Evolutionary conservation across 202 grass and related monocot genomes (phyloP), one percentile per base, ranked within the genome.

Genomic region (Digitaria exilis): DNA sequence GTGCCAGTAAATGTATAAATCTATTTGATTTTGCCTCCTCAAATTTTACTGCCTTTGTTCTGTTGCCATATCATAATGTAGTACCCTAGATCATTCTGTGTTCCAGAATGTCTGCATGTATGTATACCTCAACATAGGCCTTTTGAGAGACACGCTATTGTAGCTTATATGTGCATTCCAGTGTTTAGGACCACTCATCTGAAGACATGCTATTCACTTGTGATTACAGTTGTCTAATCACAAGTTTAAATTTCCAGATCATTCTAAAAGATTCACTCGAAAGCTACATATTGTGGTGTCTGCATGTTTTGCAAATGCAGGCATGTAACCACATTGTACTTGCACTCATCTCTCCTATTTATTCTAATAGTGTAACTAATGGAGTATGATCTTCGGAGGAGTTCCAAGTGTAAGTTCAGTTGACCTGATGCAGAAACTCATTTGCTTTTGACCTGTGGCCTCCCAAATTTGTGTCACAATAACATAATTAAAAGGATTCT

Each of bases 401-500:
- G 9, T 25, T 43, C 19, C 69, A 44, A 63, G 58, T 71, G 59
- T 25, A 79, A 26, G 50, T 80, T 88, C 37, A 32, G 48, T 24
- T 62, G 69, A 80, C 52, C 9, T 71, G 45, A 63, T 63, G 25
- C 44, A 54, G 9, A 75, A 84, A 35, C 26, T 84, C 49, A 84
- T 84, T 51, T 74, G 28, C 19, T 63, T 75, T 80, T 84, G 31
- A 67, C 41, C 10, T 69, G 52, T 61, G 32, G 6, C 51, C 35
- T 80, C 80, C 43, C 21, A 84, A 80, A 25, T 76, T 58, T 89
- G 13, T 67, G 67, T 54, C 35, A 26, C 19, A 76, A 80, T 63
- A 71, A 56, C 19, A 62, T 64, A 54, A 68, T 37, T 48, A 56
- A 89, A 77, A n/a, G n/a, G 6, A 81, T 85, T 89, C 61, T 59